Evolutionary conservation across 257 asterid species (phyloP).

Genomic region (Fraxinus americana): DNA sequence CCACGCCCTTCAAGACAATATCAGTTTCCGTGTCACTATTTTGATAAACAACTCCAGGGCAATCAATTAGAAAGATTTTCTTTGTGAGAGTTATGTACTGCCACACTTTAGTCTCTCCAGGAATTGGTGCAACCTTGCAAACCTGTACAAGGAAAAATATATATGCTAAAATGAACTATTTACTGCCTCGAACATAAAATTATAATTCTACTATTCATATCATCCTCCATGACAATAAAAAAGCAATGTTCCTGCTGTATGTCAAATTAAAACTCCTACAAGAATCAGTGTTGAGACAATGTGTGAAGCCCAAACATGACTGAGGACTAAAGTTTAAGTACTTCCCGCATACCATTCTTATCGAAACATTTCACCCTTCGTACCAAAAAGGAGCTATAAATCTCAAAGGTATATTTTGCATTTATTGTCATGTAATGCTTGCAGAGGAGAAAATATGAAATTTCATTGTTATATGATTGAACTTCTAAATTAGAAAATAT

Average conservation of each 20-base stretch:
- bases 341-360: not conserved
- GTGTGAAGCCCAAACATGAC: not conserved
- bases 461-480: not conserved
- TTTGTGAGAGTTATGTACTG: slow-evolving; percentile 93
- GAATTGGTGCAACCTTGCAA: slow-evolving; percentile 98
- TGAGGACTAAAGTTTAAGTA: not conserved
- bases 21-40: slow-evolving; percentile 84
- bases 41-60: slow-evolving; percentile 97
- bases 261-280: not conserved
- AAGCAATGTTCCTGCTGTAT: not conserved
- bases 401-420: not conserved
- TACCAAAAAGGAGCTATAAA: not conserved
- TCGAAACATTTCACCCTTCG: not conserved
- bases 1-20: slow-evolving; percentile 98
- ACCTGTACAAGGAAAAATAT: slow-evolving; percentile 42
- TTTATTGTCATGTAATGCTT: not conserved
- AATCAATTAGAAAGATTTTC: slow-evolving; percentile 86
- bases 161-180: slow-evolving; percentile 2
- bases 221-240: not conserved
- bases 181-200: not conserved
- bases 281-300: not conserved
- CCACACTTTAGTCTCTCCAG: slow-evolving; percentile 99
- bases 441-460: not conserved
- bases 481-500: not conserved
- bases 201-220: not conserved